Base-by-base conservation (phyloP, 2,329 filamentous ascomycete species). In the Calonectria honghensis region DNA sequence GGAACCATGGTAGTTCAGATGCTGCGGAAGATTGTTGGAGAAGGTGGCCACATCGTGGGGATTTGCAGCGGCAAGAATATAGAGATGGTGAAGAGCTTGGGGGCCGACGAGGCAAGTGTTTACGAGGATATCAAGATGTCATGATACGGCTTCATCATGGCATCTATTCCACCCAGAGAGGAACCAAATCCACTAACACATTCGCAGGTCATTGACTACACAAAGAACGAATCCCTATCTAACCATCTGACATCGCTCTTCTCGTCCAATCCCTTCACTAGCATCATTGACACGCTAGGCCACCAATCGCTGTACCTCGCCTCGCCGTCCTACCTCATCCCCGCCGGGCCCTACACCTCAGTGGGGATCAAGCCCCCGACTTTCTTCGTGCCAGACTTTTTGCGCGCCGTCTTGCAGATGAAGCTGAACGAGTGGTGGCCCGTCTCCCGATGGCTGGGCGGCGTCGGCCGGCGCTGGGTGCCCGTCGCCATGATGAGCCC, bases 281-380 rank as follows among this genome's bases (percentile, higher is more conserved):
- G 86, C 54, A 86, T 91, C 67, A 84, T 90, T 57, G 90, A 91
- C 77, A 88, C 86, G 57, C 84, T 88, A 6, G 89, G 90, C 16
- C 85, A 85, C 29, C 87, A 90, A 59, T 79, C 86, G 2, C 81
- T 91, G 27, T 91, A 87, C 77, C 72, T 77, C 11, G 73, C 86
- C 27, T 86, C 83, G 10, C 78, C 85, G 1, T 48, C 69, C 5
- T 90, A 87, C 73, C 83, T 90, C 41, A 81, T 83, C 50, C 79
- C 82, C 0, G 74, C 79, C 1, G 84, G 81, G 64, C 78, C 83
- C 27, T 90, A 87, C 75, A 83, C 86, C 0, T 86, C 85, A 1
- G 87, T 86, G 1, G 86, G 87, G 7, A 84, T 84, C 59, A 82
- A 84, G 14, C 82, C 87, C 39, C 84, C 82, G 2, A 81, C 79